phyloP scores from a whole-genome alignment of 2,329 filamentous ascomycete species.

The Cadophora sp. region DNA sequence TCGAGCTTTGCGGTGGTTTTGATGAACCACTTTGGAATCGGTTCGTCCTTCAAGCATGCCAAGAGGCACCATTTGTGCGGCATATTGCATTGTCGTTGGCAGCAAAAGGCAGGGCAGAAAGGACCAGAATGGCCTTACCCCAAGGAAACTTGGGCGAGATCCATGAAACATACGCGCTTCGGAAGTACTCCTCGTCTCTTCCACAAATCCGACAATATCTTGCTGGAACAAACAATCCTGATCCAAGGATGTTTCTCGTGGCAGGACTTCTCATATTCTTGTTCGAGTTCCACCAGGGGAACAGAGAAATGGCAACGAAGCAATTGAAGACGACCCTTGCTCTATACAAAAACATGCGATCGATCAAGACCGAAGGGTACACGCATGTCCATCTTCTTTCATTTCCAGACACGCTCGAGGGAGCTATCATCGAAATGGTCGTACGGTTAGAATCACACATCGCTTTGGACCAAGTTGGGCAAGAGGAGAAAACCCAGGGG shows the following conservation, averaged over 20 bases:
- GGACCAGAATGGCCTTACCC: not conserved
- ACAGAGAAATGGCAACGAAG: not conserved
- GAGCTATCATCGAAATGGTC: slow-evolving; percentile 4
- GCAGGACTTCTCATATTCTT: slow-evolving; percentile 1
- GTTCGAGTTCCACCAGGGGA: slow-evolving; percentile 7
- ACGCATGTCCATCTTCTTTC: not conserved
- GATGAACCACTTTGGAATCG: slow-evolving; percentile 4
- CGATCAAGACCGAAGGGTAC: not conserved
- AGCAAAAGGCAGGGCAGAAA: not conserved
- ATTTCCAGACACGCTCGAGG: not conserved
- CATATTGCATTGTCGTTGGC: slow-evolving; percentile 1
- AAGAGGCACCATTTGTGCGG: not conserved
- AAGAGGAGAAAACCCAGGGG: not conserved
- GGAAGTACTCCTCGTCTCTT: not conserved
- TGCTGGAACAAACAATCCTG: not conserved
- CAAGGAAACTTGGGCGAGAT: no score
- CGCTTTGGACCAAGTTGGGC: not conserved
- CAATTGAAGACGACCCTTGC: slow-evolving; percentile 3
- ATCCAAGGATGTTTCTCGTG: slow-evolving; percentile 6
- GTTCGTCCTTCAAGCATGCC: slow-evolving; percentile 1
- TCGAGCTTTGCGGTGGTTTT: slow-evolving; percentile 4
- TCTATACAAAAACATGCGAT: slow-evolving; percentile 3
- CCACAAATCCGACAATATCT: slow-evolving; percentile 6
- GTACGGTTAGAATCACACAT: not conserved
- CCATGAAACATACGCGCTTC: slow-evolving; percentile 6